Evolutionary conservation across 2,329 filamentous ascomycete species (phyloP), one percentile per base, ranked within the genome.

Genomic region (Cytospora schulzeri): DNA sequence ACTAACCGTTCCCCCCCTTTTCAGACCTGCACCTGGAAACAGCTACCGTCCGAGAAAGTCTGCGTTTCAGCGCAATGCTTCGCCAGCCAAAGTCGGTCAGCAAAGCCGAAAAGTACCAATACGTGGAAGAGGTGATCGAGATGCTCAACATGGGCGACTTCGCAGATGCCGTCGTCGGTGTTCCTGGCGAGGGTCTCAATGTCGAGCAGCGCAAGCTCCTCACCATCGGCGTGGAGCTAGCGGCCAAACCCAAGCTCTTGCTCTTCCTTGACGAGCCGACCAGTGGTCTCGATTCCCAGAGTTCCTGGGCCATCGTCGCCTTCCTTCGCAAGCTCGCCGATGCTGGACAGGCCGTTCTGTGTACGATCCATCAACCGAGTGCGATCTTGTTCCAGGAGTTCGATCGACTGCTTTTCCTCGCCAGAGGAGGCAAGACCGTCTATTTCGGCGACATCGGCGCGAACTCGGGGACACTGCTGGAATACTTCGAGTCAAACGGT

Each of bases 401-500:
- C 60, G 88, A 90, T 66, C 82, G 83, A 1, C 76, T 90, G 2
- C 76, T 90, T 0, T 87, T 91, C 74, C 80, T 91, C 3, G 86
- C 86, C 11, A 82, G 79, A 63, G 88, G 88, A 45, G 88, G 88
- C 1, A 85, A 81, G 71, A 90, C 87, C 0, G 86, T 90, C 0
- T 91, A 91, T 71, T 90, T 90, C 73, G 88, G 88, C 9, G 80
- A 89, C 2, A 86, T 91, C 50, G 88, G 88, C 0, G 70, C 82
- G 0, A 82, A 87, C 68, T 88, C 86, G 0, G 76, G 76, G 3
- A 85, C 78, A 0, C 74, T 91, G 57, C 79, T 86, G 1, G 76
- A 79, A 50, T 90, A 90, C 73, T 93, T 93, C 65, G 85, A 88
- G 71, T 71, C 75, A 14, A 84, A 90, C 62, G 90, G 89, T 5